phyloP scores from a whole-genome alignment of 345 rosid genomes.

The Psidium guajava region DNA sequence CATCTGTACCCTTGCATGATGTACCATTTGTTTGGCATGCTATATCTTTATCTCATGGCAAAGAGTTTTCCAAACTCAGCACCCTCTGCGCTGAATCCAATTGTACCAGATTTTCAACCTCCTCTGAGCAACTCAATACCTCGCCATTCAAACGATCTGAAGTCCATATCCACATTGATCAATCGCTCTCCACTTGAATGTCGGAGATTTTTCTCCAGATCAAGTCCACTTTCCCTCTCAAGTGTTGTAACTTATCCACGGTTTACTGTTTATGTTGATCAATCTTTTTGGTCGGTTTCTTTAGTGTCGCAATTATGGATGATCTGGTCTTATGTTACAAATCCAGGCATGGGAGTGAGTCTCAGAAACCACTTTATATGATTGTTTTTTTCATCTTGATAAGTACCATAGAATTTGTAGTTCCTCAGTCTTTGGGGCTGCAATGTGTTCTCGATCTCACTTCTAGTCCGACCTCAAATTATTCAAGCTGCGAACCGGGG shows the following conservation, averaged over 20 bases:
- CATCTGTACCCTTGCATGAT: background rate
- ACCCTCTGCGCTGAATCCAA: background rate
- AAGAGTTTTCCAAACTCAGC: background rate
- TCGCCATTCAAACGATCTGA: background rate
- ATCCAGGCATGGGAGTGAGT: background rate
- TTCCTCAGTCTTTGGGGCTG: constrained; percentile 3
- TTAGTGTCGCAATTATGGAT: background rate
- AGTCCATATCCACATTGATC: background rate
- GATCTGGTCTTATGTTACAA: background rate
- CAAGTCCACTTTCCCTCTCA: background rate
- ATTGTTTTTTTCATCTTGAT: constrained; percentile 7
- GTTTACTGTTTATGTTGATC: background rate
- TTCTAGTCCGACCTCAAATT: background rate
- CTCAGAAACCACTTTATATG: background rate
- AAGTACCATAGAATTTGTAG: background rate
- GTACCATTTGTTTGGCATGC: background rate
- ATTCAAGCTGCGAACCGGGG: constrained; percentile 10
- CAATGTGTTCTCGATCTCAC: constrained; percentile 14
- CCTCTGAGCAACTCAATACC: background rate
- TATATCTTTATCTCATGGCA: background rate
- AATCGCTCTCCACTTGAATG: background rate
- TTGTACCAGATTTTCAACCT: background rate
- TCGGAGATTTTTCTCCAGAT: background rate
- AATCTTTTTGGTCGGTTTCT: background rate
- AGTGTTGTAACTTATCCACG: background rate